Evolutionary conservation across 805 yeast genomes (phyloP).

Genomic region (Sungouiella blattae): DNA sequence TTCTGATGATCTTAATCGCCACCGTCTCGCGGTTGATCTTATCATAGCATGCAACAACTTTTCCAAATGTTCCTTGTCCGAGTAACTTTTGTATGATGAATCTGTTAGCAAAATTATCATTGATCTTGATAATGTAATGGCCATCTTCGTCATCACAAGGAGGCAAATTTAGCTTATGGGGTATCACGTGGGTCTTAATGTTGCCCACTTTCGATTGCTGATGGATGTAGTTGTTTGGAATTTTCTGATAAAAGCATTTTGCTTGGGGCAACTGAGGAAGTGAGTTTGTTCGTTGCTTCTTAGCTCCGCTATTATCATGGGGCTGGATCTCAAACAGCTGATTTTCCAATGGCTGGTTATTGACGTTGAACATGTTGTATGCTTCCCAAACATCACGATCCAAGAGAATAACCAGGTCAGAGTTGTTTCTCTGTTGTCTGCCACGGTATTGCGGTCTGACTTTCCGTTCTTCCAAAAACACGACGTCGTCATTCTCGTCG

Average conservation of each 20-base stretch:
- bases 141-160: conserved; percentile 70
- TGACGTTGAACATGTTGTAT: conserved; percentile 42
- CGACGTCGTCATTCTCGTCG: conserved; percentile 31
- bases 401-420: conserved; percentile 33
- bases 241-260: conserved; percentile 37
- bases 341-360: conserved; percentile 17
- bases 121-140: conserved; percentile 60
- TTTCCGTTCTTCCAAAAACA: conserved; percentile 34
- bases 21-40: conserved; percentile 54
- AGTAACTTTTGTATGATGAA: conserved; percentile 64
- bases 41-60: conserved; percentile 83
- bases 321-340: conserved; percentile 4
- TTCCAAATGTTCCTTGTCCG: conserved; percentile 94
- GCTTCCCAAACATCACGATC: conserved; percentile 41
- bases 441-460: conserved; percentile 10
- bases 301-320: conserved; percentile 10
- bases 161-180: conserved; percentile 26
- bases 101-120: conserved; percentile 68
- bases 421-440: conserved; percentile 25
- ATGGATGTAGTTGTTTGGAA: conserved; percentile 34
- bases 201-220: conserved; percentile 39
- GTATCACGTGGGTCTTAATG: conserved; percentile 36
- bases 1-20: conserved; percentile 89
- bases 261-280: conserved; percentile 46
- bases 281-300: conserved; percentile 41